Evolutionary conservation across 2,329 filamentous ascomycete species (phyloP).

Genomic region (Metarhizium anisopliae): DNA sequence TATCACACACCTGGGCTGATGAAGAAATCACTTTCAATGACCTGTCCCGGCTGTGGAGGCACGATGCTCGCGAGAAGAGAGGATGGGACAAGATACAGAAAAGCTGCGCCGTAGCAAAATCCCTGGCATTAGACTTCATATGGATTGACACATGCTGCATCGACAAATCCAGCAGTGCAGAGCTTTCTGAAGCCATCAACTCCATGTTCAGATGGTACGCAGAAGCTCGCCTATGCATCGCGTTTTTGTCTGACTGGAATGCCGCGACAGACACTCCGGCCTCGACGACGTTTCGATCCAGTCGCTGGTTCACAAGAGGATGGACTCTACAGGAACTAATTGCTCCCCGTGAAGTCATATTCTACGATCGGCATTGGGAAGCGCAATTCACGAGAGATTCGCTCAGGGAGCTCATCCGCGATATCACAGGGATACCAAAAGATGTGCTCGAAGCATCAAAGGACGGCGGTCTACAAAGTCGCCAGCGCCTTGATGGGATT

Average conservation of each 20-base stretch:
- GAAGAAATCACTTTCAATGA: conserved; percentile 11
- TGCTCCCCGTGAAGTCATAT: conserved; percentile 14
- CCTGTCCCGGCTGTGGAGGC: neutral
- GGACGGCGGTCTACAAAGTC: conserved; percentile 4
- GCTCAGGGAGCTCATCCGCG: conserved; percentile 11
- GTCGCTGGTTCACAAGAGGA: conserved; percentile 7
- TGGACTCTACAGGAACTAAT: conserved; percentile 11
- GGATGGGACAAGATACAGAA: conserved; percentile 5
- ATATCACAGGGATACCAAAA: conserved; percentile 13
- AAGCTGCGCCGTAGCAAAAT: conserved; percentile 8
- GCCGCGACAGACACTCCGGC: neutral
- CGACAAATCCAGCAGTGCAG: conserved; percentile 6
- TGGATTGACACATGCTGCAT: conserved; percentile 14
- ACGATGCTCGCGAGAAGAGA: conserved; percentile 2
- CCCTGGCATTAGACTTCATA: conserved; percentile 9
- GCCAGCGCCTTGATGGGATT: conserved; percentile 2
- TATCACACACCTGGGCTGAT: conserved; percentile 13
- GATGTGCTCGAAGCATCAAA: conserved; percentile 9
- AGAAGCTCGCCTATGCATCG: conserved; percentile 12
- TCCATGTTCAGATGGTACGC: conserved; percentile 13
- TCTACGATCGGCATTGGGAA: conserved; percentile 15
- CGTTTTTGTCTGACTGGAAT: conserved; percentile 9
- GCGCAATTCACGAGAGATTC: conserved; percentile 11
- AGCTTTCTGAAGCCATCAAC: neutral
- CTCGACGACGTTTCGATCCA: conserved; percentile 2